Percentiles rank a stretch among this genome's conserved stretches.
Conservation (phyloP, 108 stramenopile species). For the Parmales sp. region DNA sequence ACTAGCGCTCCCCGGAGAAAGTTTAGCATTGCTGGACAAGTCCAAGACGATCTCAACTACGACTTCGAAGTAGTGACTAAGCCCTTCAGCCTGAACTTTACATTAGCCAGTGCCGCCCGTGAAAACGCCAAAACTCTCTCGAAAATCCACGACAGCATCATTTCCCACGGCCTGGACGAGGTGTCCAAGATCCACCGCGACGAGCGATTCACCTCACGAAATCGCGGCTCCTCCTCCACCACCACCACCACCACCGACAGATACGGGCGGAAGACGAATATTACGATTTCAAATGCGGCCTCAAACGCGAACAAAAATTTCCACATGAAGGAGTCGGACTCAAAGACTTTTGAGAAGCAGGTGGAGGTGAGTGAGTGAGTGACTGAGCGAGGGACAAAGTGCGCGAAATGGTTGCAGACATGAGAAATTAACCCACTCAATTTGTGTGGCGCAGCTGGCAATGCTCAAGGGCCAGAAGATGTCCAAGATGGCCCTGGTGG, state of each 20-base stretch:
- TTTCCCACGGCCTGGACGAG: not conserved
- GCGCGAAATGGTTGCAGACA: not conserved
- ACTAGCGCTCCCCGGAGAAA: not conserved
- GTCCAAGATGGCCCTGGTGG: not conserved
- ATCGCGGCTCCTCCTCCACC: too few relatives aligned
- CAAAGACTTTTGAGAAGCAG: not conserved
- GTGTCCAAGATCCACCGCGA: not conserved
- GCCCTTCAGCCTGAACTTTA: not conserved
- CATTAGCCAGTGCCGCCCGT: not conserved
- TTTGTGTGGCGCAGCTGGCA: not conserved
- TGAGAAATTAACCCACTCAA: not conserved
- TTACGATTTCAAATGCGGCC: not conserved
- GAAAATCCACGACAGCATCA: not conserved
- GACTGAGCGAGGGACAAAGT: not conserved
- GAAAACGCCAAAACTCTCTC: not conserved
- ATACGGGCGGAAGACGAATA: not conserved
- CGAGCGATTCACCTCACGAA: not conserved
- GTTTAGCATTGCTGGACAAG: not conserved
- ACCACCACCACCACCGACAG: too few relatives aligned
- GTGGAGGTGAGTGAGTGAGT: not conserved
- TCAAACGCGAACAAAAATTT: not conserved
- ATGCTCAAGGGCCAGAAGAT: slow-evolving; percentile 1
- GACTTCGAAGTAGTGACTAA: not conserved
- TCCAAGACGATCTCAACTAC: not conserved
- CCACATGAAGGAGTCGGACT: not conserved